These are phyloP conservation scores for Casaregolazyma suthepensis DNA, from an alignment of 1,139 yeast genomes.

Conservation along the genomic window DNA sequence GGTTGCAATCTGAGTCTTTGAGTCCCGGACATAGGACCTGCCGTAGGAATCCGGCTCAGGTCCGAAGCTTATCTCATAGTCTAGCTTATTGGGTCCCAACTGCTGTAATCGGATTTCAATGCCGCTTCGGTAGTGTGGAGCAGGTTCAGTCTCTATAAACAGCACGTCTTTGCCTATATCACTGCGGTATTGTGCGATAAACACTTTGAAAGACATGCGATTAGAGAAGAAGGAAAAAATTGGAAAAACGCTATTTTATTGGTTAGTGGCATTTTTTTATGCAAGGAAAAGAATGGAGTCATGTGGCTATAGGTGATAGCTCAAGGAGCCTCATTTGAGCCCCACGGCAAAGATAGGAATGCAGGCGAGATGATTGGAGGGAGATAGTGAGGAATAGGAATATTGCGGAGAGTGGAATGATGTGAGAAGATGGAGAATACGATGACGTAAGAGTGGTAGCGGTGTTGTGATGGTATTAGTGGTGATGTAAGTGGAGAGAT, in stretches of 20 bases:
- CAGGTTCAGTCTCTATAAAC: neutral
- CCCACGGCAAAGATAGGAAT: no score
- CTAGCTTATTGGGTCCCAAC: neutral
- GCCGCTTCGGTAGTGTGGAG: neutral
- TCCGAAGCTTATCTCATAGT: neutral
- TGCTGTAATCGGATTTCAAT: neutral
- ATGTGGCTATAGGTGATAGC: neutral
- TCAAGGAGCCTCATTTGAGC: neutral
- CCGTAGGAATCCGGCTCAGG: neutral
- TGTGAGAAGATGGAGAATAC: no score
- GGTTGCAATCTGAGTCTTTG: neutral
- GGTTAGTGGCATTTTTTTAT: no score
- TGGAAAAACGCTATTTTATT: no score
- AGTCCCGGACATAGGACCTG: neutral
- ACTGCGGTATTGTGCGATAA: neutral
- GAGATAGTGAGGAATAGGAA: no score
- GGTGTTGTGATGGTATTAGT: no score
- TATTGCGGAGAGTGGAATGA: no score
- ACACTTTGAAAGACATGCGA: neutral
- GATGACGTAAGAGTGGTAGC: no score
- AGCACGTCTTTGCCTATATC: neutral
- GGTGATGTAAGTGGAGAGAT: no score
- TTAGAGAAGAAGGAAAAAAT: neutral
- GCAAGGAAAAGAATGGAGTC: no score
- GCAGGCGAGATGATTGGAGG: no score